A percentile compares a stretch with the other conserved stretches of the same genome.
Conservation (phyloP, 345 rosid species). For the Carallia brachiata region DNA sequence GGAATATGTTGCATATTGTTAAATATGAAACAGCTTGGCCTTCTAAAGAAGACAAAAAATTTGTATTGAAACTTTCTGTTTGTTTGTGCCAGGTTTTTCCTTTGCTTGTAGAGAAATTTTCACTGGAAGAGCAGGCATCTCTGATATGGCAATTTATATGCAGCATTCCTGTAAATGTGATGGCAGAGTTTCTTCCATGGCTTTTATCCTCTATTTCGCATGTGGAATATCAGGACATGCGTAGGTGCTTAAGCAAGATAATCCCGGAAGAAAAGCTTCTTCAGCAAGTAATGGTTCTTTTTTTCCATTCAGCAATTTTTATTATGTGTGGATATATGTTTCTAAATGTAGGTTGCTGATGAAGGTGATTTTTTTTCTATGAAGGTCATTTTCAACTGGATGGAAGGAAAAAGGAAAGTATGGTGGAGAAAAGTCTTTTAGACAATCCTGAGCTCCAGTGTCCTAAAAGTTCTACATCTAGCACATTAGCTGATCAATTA, state of each 20-base stretch:
- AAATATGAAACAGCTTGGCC: no score
- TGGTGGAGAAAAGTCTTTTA: conserved; percentile 22
- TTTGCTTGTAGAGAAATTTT: conserved; percentile 67
- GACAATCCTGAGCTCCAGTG: conserved; percentile 22
- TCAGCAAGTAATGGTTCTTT: conserved; percentile 48
- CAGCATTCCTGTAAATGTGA: conserved; percentile 80
- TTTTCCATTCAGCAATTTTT: no score
- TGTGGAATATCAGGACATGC: conserved; percentile 60
- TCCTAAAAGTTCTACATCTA: conserved; percentile 38
- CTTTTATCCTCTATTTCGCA: conserved; percentile 64
- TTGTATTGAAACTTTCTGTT: neutral
- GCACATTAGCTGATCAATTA: conserved; percentile 32
- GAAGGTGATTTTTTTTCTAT: conserved; percentile 21
- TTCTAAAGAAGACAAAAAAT: no score
- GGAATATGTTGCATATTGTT: no score
- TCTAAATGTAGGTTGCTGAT: conserved; percentile 12
- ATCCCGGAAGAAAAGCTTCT: conserved; percentile 63
- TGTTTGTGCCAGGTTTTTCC: conserved; percentile 59
- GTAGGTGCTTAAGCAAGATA: conserved; percentile 58
- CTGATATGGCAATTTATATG: conserved; percentile 84
- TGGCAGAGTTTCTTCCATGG: conserved; percentile 80
- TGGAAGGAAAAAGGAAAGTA: conserved; percentile 39
- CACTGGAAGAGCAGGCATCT: conserved; percentile 71
- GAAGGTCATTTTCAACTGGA: conserved; percentile 56
- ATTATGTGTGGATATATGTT: neutral